These are phyloP conservation scores for Termitomyces sp. DNA, from an alignment of 768 basidiomycete species.

Conservation along the genomic window DNA sequence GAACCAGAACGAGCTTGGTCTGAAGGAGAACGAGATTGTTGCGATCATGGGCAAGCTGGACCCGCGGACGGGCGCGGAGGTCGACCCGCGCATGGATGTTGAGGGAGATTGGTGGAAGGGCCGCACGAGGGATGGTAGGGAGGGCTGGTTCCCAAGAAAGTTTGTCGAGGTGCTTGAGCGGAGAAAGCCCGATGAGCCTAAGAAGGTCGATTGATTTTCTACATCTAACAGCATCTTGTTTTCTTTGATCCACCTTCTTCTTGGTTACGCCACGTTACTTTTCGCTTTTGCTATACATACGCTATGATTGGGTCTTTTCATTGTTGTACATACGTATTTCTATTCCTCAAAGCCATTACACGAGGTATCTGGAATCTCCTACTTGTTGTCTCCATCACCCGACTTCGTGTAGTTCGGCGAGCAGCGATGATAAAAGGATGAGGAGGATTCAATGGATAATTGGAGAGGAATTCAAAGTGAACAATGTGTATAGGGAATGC, in stretches of 20 bases:
- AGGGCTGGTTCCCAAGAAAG: slow-evolving; percentile 93
- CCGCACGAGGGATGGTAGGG: slow-evolving; percentile 82
- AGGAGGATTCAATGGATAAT: no score
- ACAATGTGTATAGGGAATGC: no score
- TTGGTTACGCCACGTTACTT: neutral
- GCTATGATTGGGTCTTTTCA: neutral
- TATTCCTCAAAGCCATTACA: neutral
- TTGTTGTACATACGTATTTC: neutral
- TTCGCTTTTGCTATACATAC: slow-evolving; percentile 2
- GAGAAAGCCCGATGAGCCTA: slow-evolving; percentile 21
- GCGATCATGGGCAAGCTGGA: slow-evolving; percentile 84
- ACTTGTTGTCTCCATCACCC: no score
- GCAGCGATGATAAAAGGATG: no score
- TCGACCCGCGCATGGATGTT: slow-evolving; percentile 57
- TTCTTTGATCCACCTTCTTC: neutral
- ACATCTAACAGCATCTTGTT: neutral
- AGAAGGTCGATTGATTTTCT: slow-evolving; percentile 15
- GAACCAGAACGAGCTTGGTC: slow-evolving; percentile 69
- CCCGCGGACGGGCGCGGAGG: slow-evolving; percentile 59
- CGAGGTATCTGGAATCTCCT: no score
- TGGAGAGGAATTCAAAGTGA: no score
- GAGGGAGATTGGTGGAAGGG: slow-evolving; percentile 94
- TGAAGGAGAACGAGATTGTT: slow-evolving; percentile 90
- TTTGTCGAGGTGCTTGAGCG: slow-evolving; percentile 75
- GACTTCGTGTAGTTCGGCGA: no score